phyloP scores from a whole-genome alignment of 78 protist species.

The Protostelium mycophagum region DNA sequence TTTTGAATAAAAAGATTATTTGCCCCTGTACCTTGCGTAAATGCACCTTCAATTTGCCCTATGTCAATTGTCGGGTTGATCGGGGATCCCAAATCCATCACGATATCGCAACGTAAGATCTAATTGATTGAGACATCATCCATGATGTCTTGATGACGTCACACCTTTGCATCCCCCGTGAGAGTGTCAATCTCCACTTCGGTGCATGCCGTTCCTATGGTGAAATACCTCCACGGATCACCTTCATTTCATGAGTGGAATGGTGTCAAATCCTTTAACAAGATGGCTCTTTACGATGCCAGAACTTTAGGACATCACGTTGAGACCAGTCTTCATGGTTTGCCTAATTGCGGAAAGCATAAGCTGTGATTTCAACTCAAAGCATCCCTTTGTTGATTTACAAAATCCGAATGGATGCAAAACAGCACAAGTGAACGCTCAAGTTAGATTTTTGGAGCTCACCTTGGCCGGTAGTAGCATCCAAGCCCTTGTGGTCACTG shows the following conservation, averaged over 20 bases:
- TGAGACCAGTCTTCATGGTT: slow-evolving; percentile 75
- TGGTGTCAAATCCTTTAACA: too few relatives aligned
- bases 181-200: slow-evolving; percentile 84
- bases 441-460: too few relatives aligned
- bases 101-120: slow-evolving; percentile 70
- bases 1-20: slow-evolving; percentile 22
- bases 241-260: too few relatives aligned
- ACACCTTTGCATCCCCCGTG: slow-evolving; percentile 85
- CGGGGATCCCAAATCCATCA: slow-evolving; percentile 89
- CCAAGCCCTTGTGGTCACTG: slow-evolving; percentile 4
- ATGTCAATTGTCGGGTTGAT: slow-evolving; percentile 93
- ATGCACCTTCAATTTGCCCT: slow-evolving; percentile 90
- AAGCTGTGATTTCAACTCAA: too few relatives aligned
- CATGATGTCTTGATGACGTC: not conserved
- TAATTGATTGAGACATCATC: not conserved
- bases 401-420: too few relatives aligned
- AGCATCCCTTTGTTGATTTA: too few relatives aligned
- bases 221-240: slow-evolving; percentile 38
- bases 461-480: slow-evolving; percentile 25
- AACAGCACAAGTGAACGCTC: too few relatives aligned
- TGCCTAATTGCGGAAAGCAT: too few relatives aligned
- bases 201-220: slow-evolving; percentile 80
- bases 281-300: too few relatives aligned
- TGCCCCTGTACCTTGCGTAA: slow-evolving; percentile 83
- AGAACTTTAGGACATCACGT: not conserved